Evolutionary conservation across 345 rosid species (phyloP).

Genomic region (Gossypium herbaceum): DNA sequence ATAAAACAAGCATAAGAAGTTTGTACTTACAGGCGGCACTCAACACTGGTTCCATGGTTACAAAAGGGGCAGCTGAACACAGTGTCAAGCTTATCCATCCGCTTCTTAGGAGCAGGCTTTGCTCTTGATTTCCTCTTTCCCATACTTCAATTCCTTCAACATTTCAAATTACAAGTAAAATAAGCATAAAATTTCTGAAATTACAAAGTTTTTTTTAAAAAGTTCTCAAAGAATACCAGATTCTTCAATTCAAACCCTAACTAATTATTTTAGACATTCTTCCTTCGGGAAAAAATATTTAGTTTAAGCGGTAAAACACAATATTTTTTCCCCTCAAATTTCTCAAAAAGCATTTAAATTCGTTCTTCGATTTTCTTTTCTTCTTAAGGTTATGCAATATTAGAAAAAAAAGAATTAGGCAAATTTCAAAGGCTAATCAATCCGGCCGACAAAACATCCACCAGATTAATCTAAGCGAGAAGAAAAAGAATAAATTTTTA

Average conservation of each 20-base stretch:
- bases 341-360: not conserved
- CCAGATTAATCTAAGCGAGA: not conserved
- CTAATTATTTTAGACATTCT: not conserved
- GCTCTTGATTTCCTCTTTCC: conserved; percentile 96
- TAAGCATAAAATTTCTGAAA: not conserved
- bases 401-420: not conserved
- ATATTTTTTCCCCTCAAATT: not conserved
- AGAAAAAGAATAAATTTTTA: not conserved
- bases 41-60: conserved; percentile 93
- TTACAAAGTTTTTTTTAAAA: not conserved
- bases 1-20: not conserved
- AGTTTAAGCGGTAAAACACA: not conserved
- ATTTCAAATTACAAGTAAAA: conserved; percentile 4
- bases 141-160: conserved; percentile 37
- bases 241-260: conserved; percentile 1
- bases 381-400: not conserved
- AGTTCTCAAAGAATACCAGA: not conserved
- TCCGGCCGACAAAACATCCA: not conserved
- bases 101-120: conserved; percentile 89
- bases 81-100: conserved; percentile 94
- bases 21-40: conserved; percentile 64
- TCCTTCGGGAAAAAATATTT: not conserved
- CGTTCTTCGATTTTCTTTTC: not conserved
- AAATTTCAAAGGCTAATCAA: not conserved
- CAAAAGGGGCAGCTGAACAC: conserved; percentile 95